Percentiles rank a stretch among this genome's conserved stretches.
These are phyloP conservation scores for Euphorbia lathyris DNA, from an alignment of 345 rosid species.

Conservation along the genomic window DNA sequence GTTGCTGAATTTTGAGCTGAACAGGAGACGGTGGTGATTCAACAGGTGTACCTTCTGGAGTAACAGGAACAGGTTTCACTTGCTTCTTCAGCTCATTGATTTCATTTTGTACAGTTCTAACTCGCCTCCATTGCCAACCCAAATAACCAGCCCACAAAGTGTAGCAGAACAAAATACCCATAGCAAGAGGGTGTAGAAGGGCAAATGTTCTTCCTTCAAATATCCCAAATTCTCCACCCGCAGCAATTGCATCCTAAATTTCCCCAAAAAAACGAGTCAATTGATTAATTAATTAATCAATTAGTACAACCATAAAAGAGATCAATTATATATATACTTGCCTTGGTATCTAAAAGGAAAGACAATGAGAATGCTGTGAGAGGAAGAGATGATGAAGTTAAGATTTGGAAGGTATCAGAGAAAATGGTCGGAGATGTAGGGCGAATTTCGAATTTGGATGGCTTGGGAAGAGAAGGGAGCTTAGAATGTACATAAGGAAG, in stretches of 20 bases:
- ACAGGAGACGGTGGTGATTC: conserved; percentile 49
- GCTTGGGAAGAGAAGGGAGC: conserved; percentile 10
- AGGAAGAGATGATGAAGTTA: conserved; percentile 50
- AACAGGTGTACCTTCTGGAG: conserved; percentile 57
- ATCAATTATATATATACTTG: conserved; percentile 4
- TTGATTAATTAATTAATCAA: neutral
- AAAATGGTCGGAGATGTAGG: conserved; percentile 17
- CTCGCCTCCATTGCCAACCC: conserved; percentile 99
- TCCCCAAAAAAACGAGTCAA: neutral
- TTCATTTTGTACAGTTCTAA: conserved; percentile 62
- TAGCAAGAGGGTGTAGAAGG: conserved; percentile 64
- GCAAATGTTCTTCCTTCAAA: conserved; percentile 81
- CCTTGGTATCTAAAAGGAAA: conserved; percentile 62
- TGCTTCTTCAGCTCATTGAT: conserved; percentile 71
- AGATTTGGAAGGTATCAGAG: conserved; percentile 27
- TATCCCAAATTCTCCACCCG: conserved; percentile 70
- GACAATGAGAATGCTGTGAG: conserved; percentile 56
- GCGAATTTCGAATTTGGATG: conserved; percentile 17
- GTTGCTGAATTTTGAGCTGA: conserved; percentile 53
- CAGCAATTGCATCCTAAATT: conserved; percentile 72
- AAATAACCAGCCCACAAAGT: conserved; percentile 73
- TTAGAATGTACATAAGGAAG: conserved; percentile 17
- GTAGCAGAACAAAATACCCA: conserved; percentile 59
- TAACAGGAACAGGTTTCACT: conserved; percentile 59
- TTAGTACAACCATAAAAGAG: neutral